Percentiles rank a stretch among this genome's conserved stretches.
Evolutionary conservation across 495 filamentous ascomycete species (phyloP).

Genomic region (Aspergillus cavernicola): DNA sequence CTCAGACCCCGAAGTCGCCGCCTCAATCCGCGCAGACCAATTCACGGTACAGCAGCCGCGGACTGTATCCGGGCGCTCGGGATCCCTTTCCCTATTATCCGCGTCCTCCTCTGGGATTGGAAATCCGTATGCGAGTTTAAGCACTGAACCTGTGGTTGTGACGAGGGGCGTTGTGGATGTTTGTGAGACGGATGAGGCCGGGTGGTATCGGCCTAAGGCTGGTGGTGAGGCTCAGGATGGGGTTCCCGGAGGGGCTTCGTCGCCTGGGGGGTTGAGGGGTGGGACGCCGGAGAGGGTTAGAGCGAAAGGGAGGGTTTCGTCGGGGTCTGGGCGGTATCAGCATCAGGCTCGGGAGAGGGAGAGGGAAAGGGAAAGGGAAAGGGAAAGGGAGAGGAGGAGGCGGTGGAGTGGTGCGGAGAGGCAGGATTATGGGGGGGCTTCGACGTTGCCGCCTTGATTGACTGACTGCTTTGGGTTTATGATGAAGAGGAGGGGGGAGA

Average conservation of each 20-base stretch:
- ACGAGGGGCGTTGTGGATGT: conserved; percentile 18
- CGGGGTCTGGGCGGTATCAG: neutral
- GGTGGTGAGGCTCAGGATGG: neutral
- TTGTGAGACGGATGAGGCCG: conserved; percentile 21
- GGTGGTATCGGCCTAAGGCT: conserved; percentile 15
- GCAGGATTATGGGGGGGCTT: conserved; percentile 7
- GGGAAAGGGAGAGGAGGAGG: conserved; percentile 17
- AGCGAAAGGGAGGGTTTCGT: conserved; percentile 11
- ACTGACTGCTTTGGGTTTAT: neutral
- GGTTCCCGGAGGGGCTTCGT: too few relatives aligned
- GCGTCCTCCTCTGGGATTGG: neutral
- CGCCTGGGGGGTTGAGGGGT: too few relatives aligned
- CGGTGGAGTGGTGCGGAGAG: conserved; percentile 20
- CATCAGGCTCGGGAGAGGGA: conserved; percentile 16
- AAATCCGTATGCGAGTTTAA: neutral
- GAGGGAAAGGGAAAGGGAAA: conserved; percentile 16
- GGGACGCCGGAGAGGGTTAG: conserved; percentile 7
- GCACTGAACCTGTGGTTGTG: neutral
- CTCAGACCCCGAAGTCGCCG: conserved; percentile 26
- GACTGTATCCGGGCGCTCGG: too few relatives aligned
- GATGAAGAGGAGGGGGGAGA: neutral
- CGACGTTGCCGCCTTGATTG: neutral
- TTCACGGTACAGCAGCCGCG: conserved; percentile 20
- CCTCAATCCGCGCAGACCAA: conserved; percentile 28
- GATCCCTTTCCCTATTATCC: too few relatives aligned